Evolutionary conservation across 176 grass and related monocot species (phyloP).

Genomic region (Cenchrus americanus): DNA sequence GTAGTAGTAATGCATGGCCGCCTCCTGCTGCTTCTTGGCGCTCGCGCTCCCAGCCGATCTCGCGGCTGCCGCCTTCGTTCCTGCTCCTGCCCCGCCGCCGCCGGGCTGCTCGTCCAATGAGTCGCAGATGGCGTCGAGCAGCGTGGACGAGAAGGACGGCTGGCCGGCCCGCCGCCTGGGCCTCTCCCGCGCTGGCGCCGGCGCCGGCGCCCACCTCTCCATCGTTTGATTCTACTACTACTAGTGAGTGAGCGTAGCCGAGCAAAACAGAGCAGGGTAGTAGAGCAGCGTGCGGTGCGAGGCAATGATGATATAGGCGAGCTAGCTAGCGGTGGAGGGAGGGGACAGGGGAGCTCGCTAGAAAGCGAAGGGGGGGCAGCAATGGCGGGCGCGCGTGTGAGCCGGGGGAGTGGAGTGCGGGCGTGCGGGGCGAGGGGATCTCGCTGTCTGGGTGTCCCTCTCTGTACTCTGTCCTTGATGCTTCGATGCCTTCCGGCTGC

Average conservation of each 20-base stretch:
- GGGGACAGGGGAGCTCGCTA: slow-evolving; percentile 20
- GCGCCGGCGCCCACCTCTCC: slow-evolving; percentile 44
- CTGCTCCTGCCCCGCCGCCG: background rate
- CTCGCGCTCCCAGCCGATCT: background rate
- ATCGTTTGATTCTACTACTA: background rate
- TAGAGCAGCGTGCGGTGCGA: background rate
- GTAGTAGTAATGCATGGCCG: slow-evolving; percentile 29
- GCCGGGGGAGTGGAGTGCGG: slow-evolving; percentile 27
- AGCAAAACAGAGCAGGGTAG: background rate
- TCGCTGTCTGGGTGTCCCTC: slow-evolving; percentile 28
- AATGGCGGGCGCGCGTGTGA: slow-evolving; percentile 50
- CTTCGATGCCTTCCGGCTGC: slow-evolving; percentile 34
- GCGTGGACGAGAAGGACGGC: slow-evolving; percentile 91
- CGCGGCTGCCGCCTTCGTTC: background rate
- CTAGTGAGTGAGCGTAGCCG: background rate
- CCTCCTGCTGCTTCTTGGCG: slow-evolving; percentile 32
- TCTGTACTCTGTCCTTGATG: slow-evolving; percentile 3
- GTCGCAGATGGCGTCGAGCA: slow-evolving; percentile 90
- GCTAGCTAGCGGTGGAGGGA: background rate
- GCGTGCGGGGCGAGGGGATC: slow-evolving; percentile 52
- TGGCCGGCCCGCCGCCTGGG: slow-evolving; percentile 45
- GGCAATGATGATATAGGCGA: slow-evolving; percentile 36
- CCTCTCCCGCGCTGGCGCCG: slow-evolving; percentile 37
- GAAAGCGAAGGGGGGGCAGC: slow-evolving; percentile 21
- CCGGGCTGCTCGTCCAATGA: slow-evolving; percentile 75